These are phyloP conservation scores for Prunus fruticosa DNA, from an alignment of 306 rosid species.

Conservation along the genomic window DNA sequence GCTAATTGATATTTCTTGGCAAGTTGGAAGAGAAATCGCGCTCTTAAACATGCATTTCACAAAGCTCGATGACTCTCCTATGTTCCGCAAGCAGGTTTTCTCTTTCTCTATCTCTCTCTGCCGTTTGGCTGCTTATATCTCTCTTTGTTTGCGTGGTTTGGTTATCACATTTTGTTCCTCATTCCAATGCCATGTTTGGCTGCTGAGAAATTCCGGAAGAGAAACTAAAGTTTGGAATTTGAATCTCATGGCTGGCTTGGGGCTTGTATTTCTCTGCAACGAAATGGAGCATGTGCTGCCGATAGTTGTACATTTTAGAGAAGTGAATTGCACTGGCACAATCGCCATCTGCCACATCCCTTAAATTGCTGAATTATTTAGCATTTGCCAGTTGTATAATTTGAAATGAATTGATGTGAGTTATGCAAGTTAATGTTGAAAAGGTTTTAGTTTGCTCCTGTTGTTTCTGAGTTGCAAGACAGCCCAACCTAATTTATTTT, in stretches of 20 bases:
- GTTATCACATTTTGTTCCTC: background rate
- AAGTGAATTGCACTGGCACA: background rate
- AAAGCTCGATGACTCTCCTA: conserved; percentile 99
- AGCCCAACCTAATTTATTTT: background rate
- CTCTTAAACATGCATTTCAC: conserved; percentile 80
- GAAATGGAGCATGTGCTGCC: background rate
- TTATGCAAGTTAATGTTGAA: background rate
- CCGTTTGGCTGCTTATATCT: no score
- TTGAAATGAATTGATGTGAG: background rate
- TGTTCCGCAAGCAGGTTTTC: conserved; percentile 99
- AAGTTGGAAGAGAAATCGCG: conserved; percentile 6
- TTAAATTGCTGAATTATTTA: background rate
- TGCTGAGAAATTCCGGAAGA: conserved; percentile 1
- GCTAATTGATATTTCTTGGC: conserved; percentile 7
- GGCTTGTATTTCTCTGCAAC: background rate
- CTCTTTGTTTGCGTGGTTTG: background rate
- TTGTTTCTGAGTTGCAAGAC: background rate
- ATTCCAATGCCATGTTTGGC: background rate
- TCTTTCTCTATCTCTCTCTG: conserved; percentile 6
- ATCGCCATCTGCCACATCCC: background rate
- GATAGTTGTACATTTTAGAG: background rate
- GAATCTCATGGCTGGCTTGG: background rate
- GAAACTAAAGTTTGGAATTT: background rate
- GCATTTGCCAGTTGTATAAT: background rate
- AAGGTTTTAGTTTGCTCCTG: background rate